Base-by-base conservation (phyloP, 306 rosid genomes). In the Prunus campanulata region DNA sequence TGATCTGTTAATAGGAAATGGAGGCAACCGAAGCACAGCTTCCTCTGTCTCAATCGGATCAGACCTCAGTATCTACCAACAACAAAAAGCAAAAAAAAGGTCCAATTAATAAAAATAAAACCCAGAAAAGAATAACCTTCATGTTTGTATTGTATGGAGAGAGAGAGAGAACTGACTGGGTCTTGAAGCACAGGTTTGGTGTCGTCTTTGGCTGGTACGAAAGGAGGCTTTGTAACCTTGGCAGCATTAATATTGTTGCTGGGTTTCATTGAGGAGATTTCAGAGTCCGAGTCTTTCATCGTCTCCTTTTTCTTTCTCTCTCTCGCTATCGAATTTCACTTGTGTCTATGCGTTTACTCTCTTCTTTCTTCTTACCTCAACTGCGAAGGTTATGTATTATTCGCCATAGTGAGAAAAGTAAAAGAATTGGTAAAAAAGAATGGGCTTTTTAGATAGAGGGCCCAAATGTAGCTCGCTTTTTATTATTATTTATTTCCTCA, bases 11-110 rank as follows among this genome's bases (percentile, higher is more conserved):
- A 6, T 39, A 39, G 44, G 44, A 39, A 39, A 39, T 39, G 44
- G 14, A 48, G 95, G 97, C 79, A 91, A 76, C 67, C 85, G 86
- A 76, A 93, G 83, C 81, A 93, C 88, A 77, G 91, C 95, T 88
- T 93, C 96, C 82, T 93, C 95, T 9, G 96, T 89, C 74, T 91
- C 98, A 72, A 91, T 86, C 0, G 97, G 98, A 32, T 93, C 97
- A 2, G 96, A 91, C 74, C 98, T 89, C 81, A 90, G 72, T 54
- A 93, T 93, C 98, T 93, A 85, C 20, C 20, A 56, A 16, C 77
- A 73, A 75, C 35, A 78, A 39, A 30, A 11, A 65, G 57, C 11
- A 2, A 6, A 63, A 68, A 13, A 8, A 13, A 60, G 30, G 49
- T 24, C 8, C 19, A 22, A 2, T 46, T 30, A 65, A 64, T 25